phyloP scores from a whole-genome alignment of 1,284 basidiomycete genomes.

The Agroathelia rolfsii region DNA sequence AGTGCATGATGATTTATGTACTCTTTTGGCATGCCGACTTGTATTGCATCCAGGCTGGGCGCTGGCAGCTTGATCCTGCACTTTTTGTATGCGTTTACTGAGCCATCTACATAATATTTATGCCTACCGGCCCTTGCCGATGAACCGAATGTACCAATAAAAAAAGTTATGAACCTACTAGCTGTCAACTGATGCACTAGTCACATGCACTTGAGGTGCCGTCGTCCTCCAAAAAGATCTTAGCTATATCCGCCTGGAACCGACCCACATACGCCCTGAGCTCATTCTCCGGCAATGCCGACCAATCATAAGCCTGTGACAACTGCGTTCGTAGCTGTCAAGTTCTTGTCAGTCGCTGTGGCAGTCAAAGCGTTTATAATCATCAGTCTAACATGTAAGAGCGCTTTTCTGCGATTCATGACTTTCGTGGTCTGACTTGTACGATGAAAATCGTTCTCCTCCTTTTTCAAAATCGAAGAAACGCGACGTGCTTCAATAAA shows the following conservation, averaged over 20 bases:
- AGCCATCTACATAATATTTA: too few species aligned
- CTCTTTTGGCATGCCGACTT: too few species aligned
- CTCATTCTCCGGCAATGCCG: constrained; percentile 57
- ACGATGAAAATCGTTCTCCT: too few species aligned
- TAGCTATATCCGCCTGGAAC: constrained; percentile 60
- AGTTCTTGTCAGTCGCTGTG: constrained; percentile 1
- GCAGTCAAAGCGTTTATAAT: neutral
- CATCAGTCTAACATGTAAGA: constrained; percentile 45
- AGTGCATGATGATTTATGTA: too few species aligned
- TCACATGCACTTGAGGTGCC: too few species aligned
- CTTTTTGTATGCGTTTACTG: too few species aligned
- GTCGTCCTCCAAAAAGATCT: constrained; percentile 39
- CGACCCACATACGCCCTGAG: constrained; percentile 51
- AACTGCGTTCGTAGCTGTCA: constrained; percentile 61
- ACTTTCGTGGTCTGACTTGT: constrained; percentile 53
- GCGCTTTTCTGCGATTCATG: constrained; percentile 50
- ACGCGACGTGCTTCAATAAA: constrained; percentile 52
- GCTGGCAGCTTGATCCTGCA: too few species aligned
- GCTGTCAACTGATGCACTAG: too few species aligned
- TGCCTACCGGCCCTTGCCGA: too few species aligned
- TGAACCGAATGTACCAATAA: too few species aligned
- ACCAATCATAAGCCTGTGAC: constrained; percentile 57
- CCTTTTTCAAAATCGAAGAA: constrained; percentile 46
- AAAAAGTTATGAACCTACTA: too few species aligned
- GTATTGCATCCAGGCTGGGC: too few species aligned